phyloP scores from a whole-genome alignment of 257 asterid genomes.

The Nicotiana undulata region DNA sequence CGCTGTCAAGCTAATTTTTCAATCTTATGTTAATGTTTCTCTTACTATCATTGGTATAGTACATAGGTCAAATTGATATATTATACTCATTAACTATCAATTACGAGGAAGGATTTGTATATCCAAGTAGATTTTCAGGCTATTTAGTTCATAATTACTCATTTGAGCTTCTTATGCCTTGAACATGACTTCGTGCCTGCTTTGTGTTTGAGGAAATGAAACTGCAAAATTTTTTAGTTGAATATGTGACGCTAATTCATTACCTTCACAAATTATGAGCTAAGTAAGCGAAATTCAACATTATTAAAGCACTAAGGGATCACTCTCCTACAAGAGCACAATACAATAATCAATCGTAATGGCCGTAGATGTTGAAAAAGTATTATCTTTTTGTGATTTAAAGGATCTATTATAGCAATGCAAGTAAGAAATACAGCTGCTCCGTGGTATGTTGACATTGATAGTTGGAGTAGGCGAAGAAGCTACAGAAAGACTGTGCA shows the following conservation, averaged over 20 bases:
- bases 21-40: too few species aligned
- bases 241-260: neutral
- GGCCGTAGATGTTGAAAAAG: too few species aligned
- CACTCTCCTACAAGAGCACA: neutral
- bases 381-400: too few species aligned
- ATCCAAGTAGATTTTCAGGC: neutral
- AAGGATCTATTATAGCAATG: too few species aligned
- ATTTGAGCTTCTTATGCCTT: neutral
- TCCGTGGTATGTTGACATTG: too few species aligned
- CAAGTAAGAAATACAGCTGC: too few species aligned
- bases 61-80: neutral
- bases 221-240: neutral
- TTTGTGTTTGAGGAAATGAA: neutral
- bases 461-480: too few species aligned
- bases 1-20: too few species aligned
- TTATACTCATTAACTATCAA: neutral
- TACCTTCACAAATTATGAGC: neutral
- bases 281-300: neutral
- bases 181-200: neutral
- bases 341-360: neutral
- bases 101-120: neutral
- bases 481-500: too few species aligned
- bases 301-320: neutral
- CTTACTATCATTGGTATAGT: neutral
- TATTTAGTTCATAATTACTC: neutral